These are phyloP conservation scores for Podospora sp. DNA, from an alignment of 495 filamentous ascomycete genomes.

Conservation along the genomic window DNA sequence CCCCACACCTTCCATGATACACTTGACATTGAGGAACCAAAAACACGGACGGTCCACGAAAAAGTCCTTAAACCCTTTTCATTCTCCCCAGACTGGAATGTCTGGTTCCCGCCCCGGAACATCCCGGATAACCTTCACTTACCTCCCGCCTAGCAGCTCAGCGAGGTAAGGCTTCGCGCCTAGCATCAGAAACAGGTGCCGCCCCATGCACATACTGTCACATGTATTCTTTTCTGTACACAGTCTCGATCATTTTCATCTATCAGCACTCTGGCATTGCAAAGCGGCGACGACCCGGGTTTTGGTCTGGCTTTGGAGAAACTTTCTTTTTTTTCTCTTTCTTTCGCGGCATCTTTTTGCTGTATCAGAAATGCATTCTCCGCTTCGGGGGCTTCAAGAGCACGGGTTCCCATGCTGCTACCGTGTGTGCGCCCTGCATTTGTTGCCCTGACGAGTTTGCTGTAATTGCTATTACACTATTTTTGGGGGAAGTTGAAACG, in stretches of 20 bases:
- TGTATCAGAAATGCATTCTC: background rate
- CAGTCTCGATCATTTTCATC: background rate
- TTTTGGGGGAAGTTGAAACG: background rate
- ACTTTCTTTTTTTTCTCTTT: constrained; percentile 7
- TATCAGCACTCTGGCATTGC: constrained; percentile 21
- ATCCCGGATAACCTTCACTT: background rate
- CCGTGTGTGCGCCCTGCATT: too few species aligned
- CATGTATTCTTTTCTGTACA: constrained; percentile 20
- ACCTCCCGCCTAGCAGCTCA: background rate
- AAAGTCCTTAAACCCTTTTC: background rate
- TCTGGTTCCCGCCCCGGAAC: too few species aligned
- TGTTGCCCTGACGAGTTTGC: background rate
- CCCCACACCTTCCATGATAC: background rate
- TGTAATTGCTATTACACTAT: constrained; percentile 17
- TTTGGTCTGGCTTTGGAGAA: constrained; percentile 3
- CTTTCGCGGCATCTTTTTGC: background rate
- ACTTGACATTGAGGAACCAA: background rate
- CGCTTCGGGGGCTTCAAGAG: background rate
- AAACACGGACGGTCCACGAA: background rate
- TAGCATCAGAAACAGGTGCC: background rate
- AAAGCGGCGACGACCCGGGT: constrained; percentile 9
- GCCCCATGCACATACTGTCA: background rate
- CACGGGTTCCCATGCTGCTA: background rate
- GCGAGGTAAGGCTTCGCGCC: background rate
- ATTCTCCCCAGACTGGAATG: background rate